Conservation (phyloP, 2,329 filamentous ascomycete species). For the Talaromyces atroroseus region DNA sequence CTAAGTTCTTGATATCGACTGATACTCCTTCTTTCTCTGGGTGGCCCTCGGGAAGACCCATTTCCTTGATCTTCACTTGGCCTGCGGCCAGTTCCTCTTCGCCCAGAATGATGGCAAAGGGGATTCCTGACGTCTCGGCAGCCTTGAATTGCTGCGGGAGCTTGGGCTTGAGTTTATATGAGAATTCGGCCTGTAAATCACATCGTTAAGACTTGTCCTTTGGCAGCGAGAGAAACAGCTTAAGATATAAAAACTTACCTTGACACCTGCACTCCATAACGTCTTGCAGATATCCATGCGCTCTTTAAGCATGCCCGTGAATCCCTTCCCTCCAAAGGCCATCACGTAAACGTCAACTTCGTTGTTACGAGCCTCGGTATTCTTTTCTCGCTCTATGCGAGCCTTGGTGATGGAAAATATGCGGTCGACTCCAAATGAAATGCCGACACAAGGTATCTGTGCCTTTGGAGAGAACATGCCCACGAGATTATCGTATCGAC, state of each 20-base stretch:
- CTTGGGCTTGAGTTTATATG: slow-evolving; percentile 86
- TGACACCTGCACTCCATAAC: slow-evolving; percentile 84
- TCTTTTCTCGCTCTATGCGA: slow-evolving; percentile 55
- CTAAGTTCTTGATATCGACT: slow-evolving; percentile 50
- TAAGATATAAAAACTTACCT: slow-evolving; percentile 42
- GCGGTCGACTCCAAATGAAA: slow-evolving; percentile 91
- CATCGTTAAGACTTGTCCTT: slow-evolving; percentile 18
- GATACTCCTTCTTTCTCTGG: slow-evolving; percentile 84
- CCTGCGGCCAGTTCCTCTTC: slow-evolving; percentile 81
- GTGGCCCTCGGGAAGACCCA: slow-evolving; percentile 73
- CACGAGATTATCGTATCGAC: slow-evolving; percentile 87
- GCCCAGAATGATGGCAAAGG: slow-evolving; percentile 82
- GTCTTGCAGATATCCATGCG: slow-evolving; percentile 72
- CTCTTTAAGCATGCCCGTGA: slow-evolving; percentile 73
- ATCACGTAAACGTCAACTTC: slow-evolving; percentile 91
- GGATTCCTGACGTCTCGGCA: slow-evolving; percentile 72
- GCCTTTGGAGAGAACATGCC: slow-evolving; percentile 86
- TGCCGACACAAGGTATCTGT: slow-evolving; percentile 82
- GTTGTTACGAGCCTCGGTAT: slow-evolving; percentile 56
- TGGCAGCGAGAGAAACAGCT: background rate
- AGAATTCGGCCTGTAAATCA: slow-evolving; percentile 65
- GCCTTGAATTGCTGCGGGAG: slow-evolving; percentile 85
- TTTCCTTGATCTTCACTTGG: slow-evolving; percentile 82
- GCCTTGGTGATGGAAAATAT: slow-evolving; percentile 91
- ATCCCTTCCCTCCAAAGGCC: slow-evolving; percentile 85